Percentiles rank a stretch among this genome's conserved stretches.
Evolutionary conservation across 257 asterid genomes (phyloP).

Genomic region (Solanum ahanhuiri): DNA sequence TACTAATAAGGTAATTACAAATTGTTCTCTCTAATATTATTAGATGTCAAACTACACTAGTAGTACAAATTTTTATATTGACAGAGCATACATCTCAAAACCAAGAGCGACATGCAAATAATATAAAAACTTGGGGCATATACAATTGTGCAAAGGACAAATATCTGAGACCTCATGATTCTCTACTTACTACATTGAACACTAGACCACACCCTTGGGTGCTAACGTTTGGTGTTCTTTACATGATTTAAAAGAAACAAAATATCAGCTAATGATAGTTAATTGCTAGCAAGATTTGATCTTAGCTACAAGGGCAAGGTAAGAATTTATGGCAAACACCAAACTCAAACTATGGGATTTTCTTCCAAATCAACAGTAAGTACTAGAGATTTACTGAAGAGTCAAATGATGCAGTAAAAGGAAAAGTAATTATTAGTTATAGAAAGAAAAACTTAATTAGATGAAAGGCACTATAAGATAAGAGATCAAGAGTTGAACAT

Average conservation of each 20-base stretch:
- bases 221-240: neutral
- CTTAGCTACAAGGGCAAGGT: neutral
- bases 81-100: neutral
- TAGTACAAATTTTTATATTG: neutral
- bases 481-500: neutral
- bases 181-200: neutral
- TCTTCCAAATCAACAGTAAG: neutral
- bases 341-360: neutral
- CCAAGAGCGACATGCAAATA: neutral
- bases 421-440: neutral
- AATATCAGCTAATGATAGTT: neutral
- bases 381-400: neutral
- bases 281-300: neutral
- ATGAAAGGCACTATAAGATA: neutral
- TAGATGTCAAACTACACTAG: neutral
- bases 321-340: neutral
- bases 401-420: neutral
- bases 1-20: neutral
- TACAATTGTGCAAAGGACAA: neutral
- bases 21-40: neutral
- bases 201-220: neutral
- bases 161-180: neutral
- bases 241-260: neutral
- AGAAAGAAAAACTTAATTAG: neutral
- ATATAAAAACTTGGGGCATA: neutral